Percentiles rank a stretch among this genome's conserved stretches.
Evolutionary conservation across 768 basidiomycete species (phyloP).

Genomic region (Exidia glandulosa): DNA sequence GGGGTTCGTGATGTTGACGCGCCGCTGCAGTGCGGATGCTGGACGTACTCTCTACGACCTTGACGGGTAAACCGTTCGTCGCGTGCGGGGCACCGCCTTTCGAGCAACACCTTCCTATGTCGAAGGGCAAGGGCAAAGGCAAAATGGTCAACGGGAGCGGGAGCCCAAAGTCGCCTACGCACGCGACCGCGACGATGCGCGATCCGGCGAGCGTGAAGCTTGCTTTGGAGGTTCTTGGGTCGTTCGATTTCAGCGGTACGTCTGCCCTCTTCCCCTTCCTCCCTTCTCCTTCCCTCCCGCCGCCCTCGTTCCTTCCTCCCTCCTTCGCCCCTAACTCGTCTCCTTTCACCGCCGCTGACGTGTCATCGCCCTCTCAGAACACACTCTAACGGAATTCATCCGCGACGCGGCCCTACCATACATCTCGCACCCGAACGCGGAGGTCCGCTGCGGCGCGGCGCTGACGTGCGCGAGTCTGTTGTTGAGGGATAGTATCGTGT

Average conservation of each 20-base stretch:
- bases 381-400: constrained; percentile 91
- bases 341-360: background rate
- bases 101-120: background rate
- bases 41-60: constrained; percentile 67
- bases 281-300: background rate
- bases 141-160: background rate
- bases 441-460: constrained; percentile 83
- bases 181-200: background rate
- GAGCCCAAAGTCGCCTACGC: background rate
- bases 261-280: background rate
- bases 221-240: constrained; percentile 76
- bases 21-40: constrained; percentile 64
- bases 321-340: background rate
- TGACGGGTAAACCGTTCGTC: constrained; percentile 78
- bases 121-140: background rate
- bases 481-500: constrained; percentile 88
- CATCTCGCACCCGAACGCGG: constrained; percentile 81
- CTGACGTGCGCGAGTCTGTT: constrained; percentile 86
- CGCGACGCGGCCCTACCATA: constrained; percentile 85
- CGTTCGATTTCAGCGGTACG: constrained; percentile 71
- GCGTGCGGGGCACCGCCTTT: constrained; percentile 68
- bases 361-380: constrained; percentile 16
- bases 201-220: constrained; percentile 40
- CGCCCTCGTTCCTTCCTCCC: background rate
- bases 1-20: too few relatives aligned